Evolutionary conservation across 2,329 filamentous ascomycete species (phyloP).

Genomic region (Elsinoe batatas): DNA sequence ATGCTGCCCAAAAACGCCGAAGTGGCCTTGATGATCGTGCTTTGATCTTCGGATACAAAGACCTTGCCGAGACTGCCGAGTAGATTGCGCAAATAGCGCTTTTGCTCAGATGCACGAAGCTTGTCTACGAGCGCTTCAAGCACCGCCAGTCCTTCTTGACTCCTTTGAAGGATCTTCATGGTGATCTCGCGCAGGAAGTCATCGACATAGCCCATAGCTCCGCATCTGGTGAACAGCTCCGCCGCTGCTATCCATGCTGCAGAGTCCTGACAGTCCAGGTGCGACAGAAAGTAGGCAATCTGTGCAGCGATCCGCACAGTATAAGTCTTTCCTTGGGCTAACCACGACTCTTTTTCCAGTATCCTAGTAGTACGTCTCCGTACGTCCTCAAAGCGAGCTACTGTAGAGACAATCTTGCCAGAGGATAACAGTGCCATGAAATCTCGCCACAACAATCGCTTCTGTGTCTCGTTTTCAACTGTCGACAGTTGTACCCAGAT

Average conservation of each 20-base stretch:
- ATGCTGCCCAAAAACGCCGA: conserved; percentile 16
- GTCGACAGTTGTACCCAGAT: conserved; percentile 38
- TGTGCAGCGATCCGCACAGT: not conserved
- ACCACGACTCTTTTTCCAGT: not conserved
- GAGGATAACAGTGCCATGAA: conserved; percentile 49
- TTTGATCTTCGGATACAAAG: conserved; percentile 18
- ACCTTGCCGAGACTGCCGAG: conserved; percentile 22
- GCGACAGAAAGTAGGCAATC: not conserved
- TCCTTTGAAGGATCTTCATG: not conserved
- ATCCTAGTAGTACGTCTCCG: conserved; percentile 25
- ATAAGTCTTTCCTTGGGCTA: not conserved
- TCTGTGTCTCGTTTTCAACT: conserved; percentile 33
- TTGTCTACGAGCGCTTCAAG: conserved; percentile 28
- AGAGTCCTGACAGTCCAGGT: conserved; percentile 17
- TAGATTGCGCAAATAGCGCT: conserved; percentile 31
- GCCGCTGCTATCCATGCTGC: conserved; percentile 27
- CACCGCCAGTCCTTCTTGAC: not conserved
- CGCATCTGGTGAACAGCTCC: conserved; percentile 46
- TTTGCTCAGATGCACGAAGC: conserved; percentile 41
- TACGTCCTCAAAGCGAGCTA: conserved; percentile 49
- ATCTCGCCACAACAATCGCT: conserved; percentile 53
- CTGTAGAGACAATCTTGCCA: conserved; percentile 48
- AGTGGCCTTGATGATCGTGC: conserved; percentile 10
- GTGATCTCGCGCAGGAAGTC: not conserved
- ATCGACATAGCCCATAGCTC: conserved; percentile 67